These are phyloP conservation scores for Nannizziopsis arthrosporioides DNA, from an alignment of 2,329 filamentous ascomycete genomes.

Conservation along the genomic window DNA sequence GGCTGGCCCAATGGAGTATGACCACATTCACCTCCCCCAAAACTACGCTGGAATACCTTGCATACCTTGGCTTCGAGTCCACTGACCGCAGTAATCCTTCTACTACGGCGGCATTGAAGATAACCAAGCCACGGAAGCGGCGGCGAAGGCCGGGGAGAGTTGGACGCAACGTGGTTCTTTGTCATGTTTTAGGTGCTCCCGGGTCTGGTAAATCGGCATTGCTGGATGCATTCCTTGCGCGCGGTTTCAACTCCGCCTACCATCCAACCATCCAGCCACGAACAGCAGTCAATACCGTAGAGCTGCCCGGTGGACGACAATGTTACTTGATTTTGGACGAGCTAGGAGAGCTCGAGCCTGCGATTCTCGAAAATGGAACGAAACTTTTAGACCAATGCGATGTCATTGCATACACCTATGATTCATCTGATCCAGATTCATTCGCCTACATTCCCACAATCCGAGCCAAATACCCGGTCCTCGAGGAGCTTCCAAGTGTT, in stretches of 20 bases:
- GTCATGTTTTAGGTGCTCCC: constrained; percentile 78
- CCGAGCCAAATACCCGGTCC: constrained; percentile 63
- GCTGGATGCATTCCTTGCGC: constrained; percentile 79
- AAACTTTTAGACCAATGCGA: constrained; percentile 82
- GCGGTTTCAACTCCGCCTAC: constrained; percentile 72
- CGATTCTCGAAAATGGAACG: constrained; percentile 79
- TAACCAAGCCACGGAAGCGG: constrained; percentile 83
- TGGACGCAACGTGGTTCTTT: constrained; percentile 86
- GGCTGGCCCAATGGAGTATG: constrained; percentile 99
- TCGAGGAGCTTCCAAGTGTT: constrained; percentile 80
- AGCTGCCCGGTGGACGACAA: constrained; percentile 89
- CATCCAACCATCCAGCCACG: constrained; percentile 91
- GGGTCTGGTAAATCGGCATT: constrained; percentile 84
- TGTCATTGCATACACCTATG: constrained; percentile 87
- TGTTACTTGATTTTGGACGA: constrained; percentile 94
- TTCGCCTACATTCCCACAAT: constrained; percentile 83
- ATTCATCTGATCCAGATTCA: constrained; percentile 91
- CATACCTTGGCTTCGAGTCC: constrained; percentile 88
- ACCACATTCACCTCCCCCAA: constrained; percentile 94
- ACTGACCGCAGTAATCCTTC: constrained; percentile 58
- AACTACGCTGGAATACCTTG: constrained; percentile 88
- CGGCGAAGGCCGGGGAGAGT: constrained; percentile 71
- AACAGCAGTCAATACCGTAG: constrained; percentile 89
- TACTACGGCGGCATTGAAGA: constrained; percentile 73
- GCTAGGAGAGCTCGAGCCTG: constrained; percentile 86